These are phyloP conservation scores for Aegilops longissima DNA, from an alignment of 176 grass and related monocot species.

Conservation along the genomic window DNA sequence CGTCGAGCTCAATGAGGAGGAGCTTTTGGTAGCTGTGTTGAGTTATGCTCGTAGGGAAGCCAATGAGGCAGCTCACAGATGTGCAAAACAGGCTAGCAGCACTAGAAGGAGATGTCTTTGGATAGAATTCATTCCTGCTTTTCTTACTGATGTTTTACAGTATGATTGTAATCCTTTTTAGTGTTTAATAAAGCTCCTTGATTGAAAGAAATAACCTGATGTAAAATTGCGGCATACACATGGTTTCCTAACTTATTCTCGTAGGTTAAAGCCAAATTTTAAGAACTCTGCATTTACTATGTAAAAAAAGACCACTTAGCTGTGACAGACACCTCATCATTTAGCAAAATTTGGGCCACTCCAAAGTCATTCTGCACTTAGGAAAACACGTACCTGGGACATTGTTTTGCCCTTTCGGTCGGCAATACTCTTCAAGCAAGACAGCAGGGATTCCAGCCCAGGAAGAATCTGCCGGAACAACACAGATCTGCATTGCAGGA, in stretches of 20 bases:
- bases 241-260: neutral
- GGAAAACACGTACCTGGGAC: conserved; percentile 60
- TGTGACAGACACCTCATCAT: neutral
- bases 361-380: neutral
- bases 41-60: too few species aligned
- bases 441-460: conserved; percentile 64
- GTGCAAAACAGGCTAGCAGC: too few species aligned
- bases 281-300: neutral
- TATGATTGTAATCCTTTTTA: too few species aligned
- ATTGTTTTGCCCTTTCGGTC: conserved; percentile 79
- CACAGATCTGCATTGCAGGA: conserved; percentile 51
- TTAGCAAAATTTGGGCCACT: neutral
- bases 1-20: too few species aligned
- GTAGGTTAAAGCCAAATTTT: neutral
- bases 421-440: conserved; percentile 54
- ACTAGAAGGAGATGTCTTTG: too few species aligned
- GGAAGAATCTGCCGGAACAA: conserved; percentile 95
- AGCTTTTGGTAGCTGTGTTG: too few species aligned
- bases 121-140: too few species aligned
- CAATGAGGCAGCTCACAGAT: too few species aligned
- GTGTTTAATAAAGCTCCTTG: too few species aligned
- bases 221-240: neutral
- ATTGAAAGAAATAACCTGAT: too few species aligned
- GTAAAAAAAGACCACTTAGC: neutral
- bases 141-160: too few species aligned